Base-by-base conservation (phyloP, 192 early-diverging fungal genomes). In the Rhizophagus sp. region DNA sequence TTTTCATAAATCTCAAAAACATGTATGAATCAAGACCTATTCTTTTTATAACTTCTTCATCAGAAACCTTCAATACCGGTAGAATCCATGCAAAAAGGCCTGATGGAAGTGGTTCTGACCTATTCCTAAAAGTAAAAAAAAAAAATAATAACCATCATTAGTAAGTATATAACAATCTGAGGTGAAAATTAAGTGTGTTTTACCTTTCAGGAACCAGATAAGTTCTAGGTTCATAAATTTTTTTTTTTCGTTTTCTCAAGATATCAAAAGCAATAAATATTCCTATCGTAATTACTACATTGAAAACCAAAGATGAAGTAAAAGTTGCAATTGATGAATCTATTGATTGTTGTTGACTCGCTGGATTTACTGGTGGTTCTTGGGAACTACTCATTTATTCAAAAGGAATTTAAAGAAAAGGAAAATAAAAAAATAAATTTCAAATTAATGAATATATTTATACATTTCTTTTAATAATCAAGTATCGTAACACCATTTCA, bases 21-120 rank as follows among this genome's bases (percentile, higher is more conserved):
- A 95, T 93, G 81, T 91, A 97, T 0, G 92, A 87, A 83, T 96
- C 95, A 11, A 94, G 85, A 0, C 94, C 92, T 6, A 88, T 88
- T 11, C 84, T 86, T 17, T 78, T 61, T 49, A 93, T 88, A 25
- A 94, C 78, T 1, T 88, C 85, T 10, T 82, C 84, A 57, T 94
- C 90, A 11, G 86, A 81, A 34, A 85, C 86, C 4, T 79, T 82
- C n/a, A 94, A 81, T 10, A 88, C 76, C 0, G 90, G 84, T 1
- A 82, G 82, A 39, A 95, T 84, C 93, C 93, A 95, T 12, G 81
- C 75, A 72, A 94, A 86, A 41, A 86, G 25, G 0, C 91, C 89
- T 7, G 71, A 80, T 36, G 90, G 87, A 3, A 89, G 78, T 24
- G 85, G 81, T 49, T 87, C 86, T 1, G 92, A 90, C 63, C 89